phyloP scores from a whole-genome alignment of 768 basidiomycete species.

The Suillus weaverae region DNA sequence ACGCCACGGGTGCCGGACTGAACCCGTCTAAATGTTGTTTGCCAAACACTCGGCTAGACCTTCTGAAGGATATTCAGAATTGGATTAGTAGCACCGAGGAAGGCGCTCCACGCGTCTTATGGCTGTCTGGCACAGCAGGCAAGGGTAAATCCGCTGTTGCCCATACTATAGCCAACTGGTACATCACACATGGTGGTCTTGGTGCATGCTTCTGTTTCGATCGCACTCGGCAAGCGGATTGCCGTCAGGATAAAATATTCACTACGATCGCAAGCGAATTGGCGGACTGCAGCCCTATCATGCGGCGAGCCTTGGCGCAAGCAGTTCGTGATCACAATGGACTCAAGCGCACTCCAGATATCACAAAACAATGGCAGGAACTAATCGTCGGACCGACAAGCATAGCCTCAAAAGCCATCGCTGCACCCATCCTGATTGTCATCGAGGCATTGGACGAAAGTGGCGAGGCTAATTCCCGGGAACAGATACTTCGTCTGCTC shows the following conservation, averaged over 20 bases:
- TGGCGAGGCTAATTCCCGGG: conserved; percentile 7
- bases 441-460: conserved; percentile 28
- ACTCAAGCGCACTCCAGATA: background rate
- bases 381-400: conserved; percentile 15
- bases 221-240: background rate
- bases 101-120: conserved; percentile 9
- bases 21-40: conserved; percentile 11
- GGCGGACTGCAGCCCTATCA: background rate
- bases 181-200: conserved; percentile 11
- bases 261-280: background rate
- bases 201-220: conserved; percentile 19
- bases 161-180: conserved; percentile 14
- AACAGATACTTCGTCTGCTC: conserved; percentile 17
- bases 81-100: conserved; percentile 13
- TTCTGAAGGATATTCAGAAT: conserved; percentile 16
- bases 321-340: background rate
- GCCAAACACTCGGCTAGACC: conserved; percentile 11
- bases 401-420: conserved; percentile 2
- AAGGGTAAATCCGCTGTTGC: conserved; percentile 24
- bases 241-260: background rate
- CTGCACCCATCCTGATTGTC: conserved; percentile 23
- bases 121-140: conserved; percentile 15
- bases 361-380: conserved; percentile 16
- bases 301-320: background rate
- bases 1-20: background rate